A percentile compares a stretch with the other conserved stretches of the same genome.
These are phyloP conservation scores for Starmerella lactis-condensi DNA, from an alignment of 805 yeast species.

Conservation along the genomic window DNA sequence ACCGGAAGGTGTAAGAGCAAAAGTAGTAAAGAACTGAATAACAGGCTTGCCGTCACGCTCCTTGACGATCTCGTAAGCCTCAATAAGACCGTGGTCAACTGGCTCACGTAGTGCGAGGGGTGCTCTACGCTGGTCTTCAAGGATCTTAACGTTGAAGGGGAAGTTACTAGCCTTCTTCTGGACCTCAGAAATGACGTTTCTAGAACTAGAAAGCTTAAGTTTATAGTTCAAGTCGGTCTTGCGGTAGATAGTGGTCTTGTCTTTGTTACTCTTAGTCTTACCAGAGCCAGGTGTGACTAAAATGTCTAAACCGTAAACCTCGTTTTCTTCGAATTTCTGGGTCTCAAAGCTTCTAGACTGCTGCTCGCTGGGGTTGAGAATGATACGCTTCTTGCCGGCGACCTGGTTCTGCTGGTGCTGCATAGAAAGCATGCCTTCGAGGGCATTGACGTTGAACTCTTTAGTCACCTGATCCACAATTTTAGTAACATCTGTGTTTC, in stretches of 20 bases:
- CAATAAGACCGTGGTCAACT: slow-evolving; percentile 43
- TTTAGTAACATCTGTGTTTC: slow-evolving; percentile 58
- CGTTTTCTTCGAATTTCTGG: slow-evolving; percentile 49
- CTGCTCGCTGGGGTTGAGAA: slow-evolving; percentile 52
- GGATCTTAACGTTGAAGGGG: slow-evolving; percentile 50
- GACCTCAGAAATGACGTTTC: slow-evolving; percentile 45
- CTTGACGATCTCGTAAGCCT: slow-evolving; percentile 48
- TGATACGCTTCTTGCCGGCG: slow-evolving; percentile 59
- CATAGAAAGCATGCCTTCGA: slow-evolving; percentile 63
- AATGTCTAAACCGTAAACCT: slow-evolving; percentile 61
- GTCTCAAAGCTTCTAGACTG: slow-evolving; percentile 48
- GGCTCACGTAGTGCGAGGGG: slow-evolving; percentile 62
- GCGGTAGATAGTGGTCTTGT: slow-evolving; percentile 52
- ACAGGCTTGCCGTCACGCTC: slow-evolving; percentile 49
- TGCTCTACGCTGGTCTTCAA: slow-evolving; percentile 51
- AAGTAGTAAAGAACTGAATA: slow-evolving; percentile 58
- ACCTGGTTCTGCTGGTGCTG: slow-evolving; percentile 48
- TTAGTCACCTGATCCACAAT: slow-evolving; percentile 44
- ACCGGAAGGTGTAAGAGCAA: slow-evolving; percentile 58
- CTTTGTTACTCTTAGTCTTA: slow-evolving; percentile 40
- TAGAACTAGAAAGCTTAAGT: slow-evolving; percentile 54
- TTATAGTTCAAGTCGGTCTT: slow-evolving; percentile 46
- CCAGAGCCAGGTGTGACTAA: slow-evolving; percentile 40
- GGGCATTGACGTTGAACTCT: slow-evolving; percentile 39
- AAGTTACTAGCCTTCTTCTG: slow-evolving; percentile 46